Evolutionary conservation across 2,329 filamentous ascomycete species (phyloP).

Genomic region (Lomentospora prolificans): DNA sequence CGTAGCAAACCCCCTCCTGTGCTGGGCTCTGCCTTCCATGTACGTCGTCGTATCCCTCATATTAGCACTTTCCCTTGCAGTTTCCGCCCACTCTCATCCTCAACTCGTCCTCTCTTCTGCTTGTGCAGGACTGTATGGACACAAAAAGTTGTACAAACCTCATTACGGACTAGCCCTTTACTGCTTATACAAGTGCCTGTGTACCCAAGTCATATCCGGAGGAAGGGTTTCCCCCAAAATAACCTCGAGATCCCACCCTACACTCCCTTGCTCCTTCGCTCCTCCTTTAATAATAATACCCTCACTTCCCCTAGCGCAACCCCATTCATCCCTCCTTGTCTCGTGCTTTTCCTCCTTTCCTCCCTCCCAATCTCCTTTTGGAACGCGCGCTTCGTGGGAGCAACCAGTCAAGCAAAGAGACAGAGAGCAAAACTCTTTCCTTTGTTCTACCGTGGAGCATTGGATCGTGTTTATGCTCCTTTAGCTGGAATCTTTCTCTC

Average conservation of each 20-base stretch:
- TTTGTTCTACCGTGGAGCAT: background rate
- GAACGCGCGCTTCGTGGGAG: background rate
- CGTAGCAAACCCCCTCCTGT: background rate
- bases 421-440: background rate
- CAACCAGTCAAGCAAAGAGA: background rate
- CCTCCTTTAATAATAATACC: conserved; percentile 3
- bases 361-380: background rate
- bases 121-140: background rate
- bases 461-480: background rate
- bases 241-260: background rate
- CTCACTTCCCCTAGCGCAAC: background rate
- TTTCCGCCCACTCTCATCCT: background rate
- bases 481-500: background rate
- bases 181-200: background rate
- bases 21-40: background rate
- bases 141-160: background rate
- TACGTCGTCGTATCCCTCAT: background rate
- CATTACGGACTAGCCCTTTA: background rate
- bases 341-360: background rate
- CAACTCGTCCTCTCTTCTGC: background rate
- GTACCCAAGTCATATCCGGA: background rate
- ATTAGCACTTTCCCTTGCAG: background rate
- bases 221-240: background rate
- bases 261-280: conserved; percentile 1
- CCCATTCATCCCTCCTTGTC: background rate